These are phyloP conservation scores for Nemania diffusa DNA, from an alignment of 2,329 filamentous ascomycete genomes.

Conservation along the genomic window DNA sequence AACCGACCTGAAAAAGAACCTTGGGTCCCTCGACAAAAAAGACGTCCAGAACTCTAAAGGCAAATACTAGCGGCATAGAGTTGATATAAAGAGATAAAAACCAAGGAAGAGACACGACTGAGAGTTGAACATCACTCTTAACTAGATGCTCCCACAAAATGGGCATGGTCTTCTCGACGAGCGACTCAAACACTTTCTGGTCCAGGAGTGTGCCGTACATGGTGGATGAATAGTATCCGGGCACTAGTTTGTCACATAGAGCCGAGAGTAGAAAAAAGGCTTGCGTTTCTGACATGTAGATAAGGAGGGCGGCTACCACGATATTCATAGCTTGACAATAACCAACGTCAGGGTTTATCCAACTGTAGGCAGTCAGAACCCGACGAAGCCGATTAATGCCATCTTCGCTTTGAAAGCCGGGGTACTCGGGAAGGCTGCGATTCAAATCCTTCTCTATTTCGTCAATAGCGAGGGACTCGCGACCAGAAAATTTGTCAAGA, in stretches of 20 bases:
- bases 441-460: slow-evolving; percentile 99
- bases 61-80: slow-evolving; percentile 98
- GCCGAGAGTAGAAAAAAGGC: slow-evolving; percentile 94
- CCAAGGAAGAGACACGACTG: slow-evolving; percentile 96
- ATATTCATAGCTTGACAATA: slow-evolving; percentile 99
- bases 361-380: slow-evolving; percentile 96
- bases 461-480: slow-evolving; percentile 93
- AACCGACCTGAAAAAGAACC: slow-evolving; percentile 93
- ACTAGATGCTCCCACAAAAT: slow-evolving; percentile 98
- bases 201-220: slow-evolving; percentile 99
- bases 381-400: slow-evolving; percentile 89
- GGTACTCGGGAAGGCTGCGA: slow-evolving; percentile 94
- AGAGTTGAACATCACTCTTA: slow-evolving; percentile 95
- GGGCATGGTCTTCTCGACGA: slow-evolving; percentile 99
- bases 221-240: slow-evolving; percentile 97
- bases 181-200: slow-evolving; percentile 95
- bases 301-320: slow-evolving; percentile 94
- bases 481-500: slow-evolving; percentile 81
- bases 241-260: slow-evolving; percentile 90
- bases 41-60: slow-evolving; percentile 94
- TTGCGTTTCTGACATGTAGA: slow-evolving; percentile 97
- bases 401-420: slow-evolving; percentile 95
- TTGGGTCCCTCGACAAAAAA: slow-evolving; percentile 99
- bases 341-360: slow-evolving; percentile 93
- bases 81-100: slow-evolving; percentile 99